Conservation (phyloP, 2,329 filamentous ascomycete species). For the Acephala macrosclerotiorum region DNA sequence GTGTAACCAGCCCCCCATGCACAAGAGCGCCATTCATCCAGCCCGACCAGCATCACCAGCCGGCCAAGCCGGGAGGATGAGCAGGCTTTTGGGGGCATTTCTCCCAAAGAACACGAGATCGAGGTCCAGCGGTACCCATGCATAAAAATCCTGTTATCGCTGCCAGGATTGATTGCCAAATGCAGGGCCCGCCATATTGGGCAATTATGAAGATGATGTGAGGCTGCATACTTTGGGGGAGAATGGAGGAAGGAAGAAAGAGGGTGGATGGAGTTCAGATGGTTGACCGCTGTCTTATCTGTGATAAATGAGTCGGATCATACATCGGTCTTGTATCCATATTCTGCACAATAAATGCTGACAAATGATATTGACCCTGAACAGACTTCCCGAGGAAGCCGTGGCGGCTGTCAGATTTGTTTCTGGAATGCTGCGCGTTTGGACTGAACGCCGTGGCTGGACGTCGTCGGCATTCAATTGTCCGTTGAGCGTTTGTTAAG, state of each 20-base stretch:
- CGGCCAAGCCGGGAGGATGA: constrained; percentile 5
- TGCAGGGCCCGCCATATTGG: constrained; percentile 5
- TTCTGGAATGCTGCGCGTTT: constrained; percentile 21
- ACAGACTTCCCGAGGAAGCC: not conserved
- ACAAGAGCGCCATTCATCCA: constrained; percentile 4
- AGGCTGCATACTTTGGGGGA: not conserved
- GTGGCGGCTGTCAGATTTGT: constrained; percentile 7
- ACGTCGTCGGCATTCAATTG: not conserved
- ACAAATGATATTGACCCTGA: not conserved
- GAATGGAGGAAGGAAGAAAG: not conserved
- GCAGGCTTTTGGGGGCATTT: not conserved
- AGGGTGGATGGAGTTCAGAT: not conserved
- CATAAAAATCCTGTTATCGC: constrained; percentile 7
- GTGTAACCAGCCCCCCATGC: constrained; percentile 11
- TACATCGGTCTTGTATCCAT: not conserved
- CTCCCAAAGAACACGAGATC: constrained; percentile 4
- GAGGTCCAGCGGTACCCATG: not conserved
- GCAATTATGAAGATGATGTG: constrained; percentile 1
- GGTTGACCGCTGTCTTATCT: not conserved
- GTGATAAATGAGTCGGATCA: not conserved
- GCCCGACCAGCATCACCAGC: constrained; percentile 7
- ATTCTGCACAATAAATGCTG: not conserved
- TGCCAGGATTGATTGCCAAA: constrained; percentile 1
- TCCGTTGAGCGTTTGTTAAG: not conserved
- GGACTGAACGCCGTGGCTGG: not conserved